Evolutionary conservation across 371 early-diverging fungal species (phyloP).

Genomic region (Apophysomyces elegans): DNA sequence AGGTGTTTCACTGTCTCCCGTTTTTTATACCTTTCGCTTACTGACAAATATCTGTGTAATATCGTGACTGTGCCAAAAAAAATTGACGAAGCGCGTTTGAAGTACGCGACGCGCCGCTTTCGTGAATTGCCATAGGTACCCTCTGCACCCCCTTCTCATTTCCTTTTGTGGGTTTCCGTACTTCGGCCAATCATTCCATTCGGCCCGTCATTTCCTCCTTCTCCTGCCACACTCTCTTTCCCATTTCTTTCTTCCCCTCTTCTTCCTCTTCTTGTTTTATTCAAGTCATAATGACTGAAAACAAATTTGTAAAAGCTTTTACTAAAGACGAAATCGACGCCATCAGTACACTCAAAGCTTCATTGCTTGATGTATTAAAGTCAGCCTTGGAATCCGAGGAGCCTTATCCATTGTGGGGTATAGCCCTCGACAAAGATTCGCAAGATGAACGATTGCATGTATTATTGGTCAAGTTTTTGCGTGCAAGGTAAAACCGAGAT

Average conservation of each 20-base stretch:
- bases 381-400: conserved; percentile 29
- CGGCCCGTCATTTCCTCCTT: conserved; percentile 9
- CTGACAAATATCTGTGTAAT: conserved; percentile 11
- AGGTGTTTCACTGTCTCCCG: background rate
- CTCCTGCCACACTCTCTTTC: background rate
- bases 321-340: conserved; percentile 46
- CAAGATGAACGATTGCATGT: conserved; percentile 60
- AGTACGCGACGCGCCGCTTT: conserved; percentile 9
- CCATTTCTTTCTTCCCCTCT: background rate
- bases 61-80: conserved; percentile 11
- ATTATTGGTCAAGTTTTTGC: conserved; percentile 59
- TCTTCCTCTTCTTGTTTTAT: background rate
- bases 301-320: conserved; percentile 34
- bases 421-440: conserved; percentile 46
- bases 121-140: background rate
- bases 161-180: conserved; percentile 9
- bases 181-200: conserved; percentile 5
- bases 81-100: background rate
- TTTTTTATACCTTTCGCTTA: conserved; percentile 8
- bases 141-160: background rate
- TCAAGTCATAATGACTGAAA: conserved; percentile 20
- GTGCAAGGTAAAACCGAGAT: conserved; percentile 47
- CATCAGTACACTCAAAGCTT: conserved; percentile 48
- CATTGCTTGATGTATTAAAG: conserved; percentile 49
- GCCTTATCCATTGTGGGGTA: conserved; percentile 53